These are phyloP conservation scores for Platanthera zijinensis DNA, from an alignment of 106 monocot genomes.

Conservation along the genomic window DNA sequence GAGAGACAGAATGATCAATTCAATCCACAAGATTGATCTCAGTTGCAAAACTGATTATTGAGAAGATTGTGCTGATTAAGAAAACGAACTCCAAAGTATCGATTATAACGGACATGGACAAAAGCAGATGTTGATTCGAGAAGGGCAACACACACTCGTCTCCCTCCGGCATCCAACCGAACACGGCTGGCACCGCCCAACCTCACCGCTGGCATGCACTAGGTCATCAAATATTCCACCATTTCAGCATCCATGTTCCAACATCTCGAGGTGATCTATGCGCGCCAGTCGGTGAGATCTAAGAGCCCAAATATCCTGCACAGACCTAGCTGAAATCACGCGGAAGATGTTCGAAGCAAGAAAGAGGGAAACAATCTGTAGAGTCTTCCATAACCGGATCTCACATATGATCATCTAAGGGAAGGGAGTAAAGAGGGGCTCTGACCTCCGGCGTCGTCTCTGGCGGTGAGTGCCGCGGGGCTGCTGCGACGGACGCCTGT, in stretches of 20 bases:
- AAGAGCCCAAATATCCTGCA: neutral
- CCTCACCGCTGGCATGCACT: neutral
- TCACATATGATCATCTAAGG: neutral
- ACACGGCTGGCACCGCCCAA: neutral
- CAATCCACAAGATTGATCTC: too few relatives aligned
- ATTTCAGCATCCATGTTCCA: neutral
- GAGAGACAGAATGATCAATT: too few relatives aligned
- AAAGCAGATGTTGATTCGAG: neutral
- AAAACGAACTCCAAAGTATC: neutral
- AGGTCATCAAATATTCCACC: neutral
- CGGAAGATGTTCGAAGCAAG: neutral
- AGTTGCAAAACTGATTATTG: too few relatives aligned
- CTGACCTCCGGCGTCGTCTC: neutral
- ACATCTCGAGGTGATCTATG: neutral
- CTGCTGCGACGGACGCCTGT: conserved; percentile 2
- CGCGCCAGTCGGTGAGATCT: neutral
- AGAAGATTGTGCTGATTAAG: too few relatives aligned
- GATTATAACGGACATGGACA: neutral
- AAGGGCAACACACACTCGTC: neutral
- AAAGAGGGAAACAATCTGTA: neutral
- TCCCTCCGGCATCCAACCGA: neutral
- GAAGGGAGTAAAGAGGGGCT: neutral
- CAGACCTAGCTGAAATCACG: neutral
- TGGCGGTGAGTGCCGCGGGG: neutral
- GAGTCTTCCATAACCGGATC: neutral